Conservation (phyloP, 1,284 basidiomycete species). For the Austropuccinia psidii region DNA sequence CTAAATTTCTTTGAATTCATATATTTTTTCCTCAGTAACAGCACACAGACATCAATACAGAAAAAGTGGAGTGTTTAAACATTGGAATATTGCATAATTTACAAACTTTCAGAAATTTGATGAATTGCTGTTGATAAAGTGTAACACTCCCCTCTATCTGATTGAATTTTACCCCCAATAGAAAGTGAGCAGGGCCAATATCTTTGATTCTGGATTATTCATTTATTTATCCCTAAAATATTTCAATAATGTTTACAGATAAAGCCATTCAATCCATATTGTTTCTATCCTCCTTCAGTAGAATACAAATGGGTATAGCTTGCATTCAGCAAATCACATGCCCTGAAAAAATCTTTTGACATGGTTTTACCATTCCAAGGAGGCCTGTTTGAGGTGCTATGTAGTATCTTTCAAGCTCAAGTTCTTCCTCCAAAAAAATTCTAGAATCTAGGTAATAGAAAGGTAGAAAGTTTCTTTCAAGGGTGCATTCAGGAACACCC, state of each 20-base stretch:
- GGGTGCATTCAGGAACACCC: too few relatives aligned
- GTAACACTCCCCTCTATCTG: neutral
- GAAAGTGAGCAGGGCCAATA: neutral
- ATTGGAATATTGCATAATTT: neutral
- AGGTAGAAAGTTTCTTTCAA: too few relatives aligned
- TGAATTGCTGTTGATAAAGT: neutral
- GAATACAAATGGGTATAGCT: neutral
- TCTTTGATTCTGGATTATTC: neutral
- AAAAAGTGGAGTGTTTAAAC: neutral
- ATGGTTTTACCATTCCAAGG: neutral
- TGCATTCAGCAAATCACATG: neutral
- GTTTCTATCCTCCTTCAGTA: neutral
- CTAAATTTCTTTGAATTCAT: neutral
- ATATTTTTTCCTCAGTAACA: neutral
- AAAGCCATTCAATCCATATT: neutral
- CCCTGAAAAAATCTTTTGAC: neutral
- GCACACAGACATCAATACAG: neutral
- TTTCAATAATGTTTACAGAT: too few relatives aligned
- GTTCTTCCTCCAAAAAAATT: too few relatives aligned
- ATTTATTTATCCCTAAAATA: neutral
- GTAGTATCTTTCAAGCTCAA: too few relatives aligned
- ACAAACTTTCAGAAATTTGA: neutral
- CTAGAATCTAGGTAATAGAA: too few relatives aligned
- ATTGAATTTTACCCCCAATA: neutral
- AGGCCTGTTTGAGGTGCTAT: too few relatives aligned